These are phyloP conservation scores for Saturnispora sanitii DNA, from an alignment of 805 yeast genomes.

Conservation along the genomic window DNA sequence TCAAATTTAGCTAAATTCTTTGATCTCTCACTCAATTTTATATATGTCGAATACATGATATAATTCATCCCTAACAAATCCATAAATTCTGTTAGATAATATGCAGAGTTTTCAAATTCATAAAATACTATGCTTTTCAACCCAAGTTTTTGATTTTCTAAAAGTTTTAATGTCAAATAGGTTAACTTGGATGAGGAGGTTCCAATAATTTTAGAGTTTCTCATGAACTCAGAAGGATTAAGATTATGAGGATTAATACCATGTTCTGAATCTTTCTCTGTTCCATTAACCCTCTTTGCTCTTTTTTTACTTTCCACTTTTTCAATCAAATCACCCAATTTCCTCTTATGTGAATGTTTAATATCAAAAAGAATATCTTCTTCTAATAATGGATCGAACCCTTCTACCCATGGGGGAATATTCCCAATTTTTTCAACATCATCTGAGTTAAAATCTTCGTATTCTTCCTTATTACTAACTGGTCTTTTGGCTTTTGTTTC, in stretches of 20 bases:
- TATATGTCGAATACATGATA: constrained; percentile 54
- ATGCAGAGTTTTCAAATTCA: constrained; percentile 65
- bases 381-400: constrained; percentile 21
- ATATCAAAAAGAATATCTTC: constrained; percentile 12
- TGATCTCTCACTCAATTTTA: constrained; percentile 41
- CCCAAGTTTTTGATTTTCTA: constrained; percentile 39
- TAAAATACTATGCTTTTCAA: constrained; percentile 55
- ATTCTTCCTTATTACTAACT: constrained; percentile 13
- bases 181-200: constrained; percentile 57
- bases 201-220: constrained; percentile 40
- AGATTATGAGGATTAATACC: no score
- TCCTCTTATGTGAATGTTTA: not conserved
- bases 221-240: no score
- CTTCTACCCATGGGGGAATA: constrained; percentile 21
- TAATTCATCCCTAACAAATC: constrained; percentile 54
- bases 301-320: constrained; percentile 1
- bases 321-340: not conserved
- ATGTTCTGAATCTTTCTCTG: no score
- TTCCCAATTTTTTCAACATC: constrained; percentile 20
- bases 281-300: not conserved
- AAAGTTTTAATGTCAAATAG: constrained; percentile 43
- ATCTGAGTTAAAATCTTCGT: constrained; percentile 10
- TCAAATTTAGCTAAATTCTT: constrained; percentile 44
- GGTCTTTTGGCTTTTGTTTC: constrained; percentile 17
- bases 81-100: constrained; percentile 52